These are phyloP conservation scores for Chrysosporium keratinophilum DNA, from an alignment of 2,329 filamentous ascomycete genomes.

Conservation along the genomic window DNA sequence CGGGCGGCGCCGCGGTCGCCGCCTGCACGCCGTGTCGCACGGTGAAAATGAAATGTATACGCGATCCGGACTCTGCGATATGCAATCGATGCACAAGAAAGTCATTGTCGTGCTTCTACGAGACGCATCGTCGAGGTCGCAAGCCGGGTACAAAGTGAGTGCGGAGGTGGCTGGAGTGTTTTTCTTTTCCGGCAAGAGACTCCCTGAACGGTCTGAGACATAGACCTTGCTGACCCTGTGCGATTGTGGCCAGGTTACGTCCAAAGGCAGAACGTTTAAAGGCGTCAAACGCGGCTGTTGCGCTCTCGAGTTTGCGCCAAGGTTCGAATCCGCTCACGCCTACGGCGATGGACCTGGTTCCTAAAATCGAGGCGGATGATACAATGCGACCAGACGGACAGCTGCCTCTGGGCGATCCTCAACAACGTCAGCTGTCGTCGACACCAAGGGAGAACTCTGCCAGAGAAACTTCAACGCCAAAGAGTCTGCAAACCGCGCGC, in stretches of 20 bases:
- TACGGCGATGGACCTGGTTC: not conserved
- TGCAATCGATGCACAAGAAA: conserved; percentile 34
- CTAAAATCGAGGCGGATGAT: conserved; percentile 3
- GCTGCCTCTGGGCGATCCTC: not conserved
- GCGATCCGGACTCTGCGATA: conserved; percentile 17
- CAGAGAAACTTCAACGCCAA: not conserved
- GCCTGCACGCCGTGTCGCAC: conserved; percentile 32
- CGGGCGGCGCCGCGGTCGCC: conserved; percentile 13
- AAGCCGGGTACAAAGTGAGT: conserved; percentile 29
- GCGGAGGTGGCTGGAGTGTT: not conserved
- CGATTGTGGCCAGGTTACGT: conserved; percentile 13
- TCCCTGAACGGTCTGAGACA: too few species aligned
- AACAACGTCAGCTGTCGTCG: not conserved
- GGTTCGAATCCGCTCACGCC: not conserved
- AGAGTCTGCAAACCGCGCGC: not conserved
- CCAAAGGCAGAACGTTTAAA: conserved; percentile 17
- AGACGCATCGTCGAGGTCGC: conserved; percentile 33
- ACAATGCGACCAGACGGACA: not conserved
- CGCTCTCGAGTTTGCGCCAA: not conserved
- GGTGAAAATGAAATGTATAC: conserved; percentile 34
- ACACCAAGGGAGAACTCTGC: not conserved
- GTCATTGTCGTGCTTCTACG: conserved; percentile 31
- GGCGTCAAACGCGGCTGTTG: not conserved
- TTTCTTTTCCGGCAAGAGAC: too few species aligned
- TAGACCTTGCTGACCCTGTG: not conserved